Evolutionary conservation across 2,329 filamentous ascomycete genomes (phyloP), one percentile per base, ranked within the genome.

Genomic region (Fonsecaea monophora): DNA sequence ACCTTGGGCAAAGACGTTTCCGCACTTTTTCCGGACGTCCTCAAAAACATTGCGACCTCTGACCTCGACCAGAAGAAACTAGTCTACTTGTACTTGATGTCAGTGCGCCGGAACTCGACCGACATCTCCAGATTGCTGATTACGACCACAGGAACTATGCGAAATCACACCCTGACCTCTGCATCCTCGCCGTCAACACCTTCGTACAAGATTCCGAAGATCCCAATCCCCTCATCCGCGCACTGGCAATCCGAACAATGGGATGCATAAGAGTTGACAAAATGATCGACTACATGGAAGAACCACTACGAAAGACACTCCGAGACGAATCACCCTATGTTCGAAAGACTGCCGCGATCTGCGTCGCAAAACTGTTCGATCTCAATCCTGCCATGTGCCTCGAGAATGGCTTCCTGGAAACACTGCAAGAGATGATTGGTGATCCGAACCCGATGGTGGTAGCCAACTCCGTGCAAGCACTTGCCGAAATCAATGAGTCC

Each of bases 221-320:
- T 76, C 95, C 95, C 53, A 99, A 99, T 76, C 95, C 95, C 13
- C 86, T 99, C 30, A 92, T 99, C 75, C 86, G 95, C 84, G 95
- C 95, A 59, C 86, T 99, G 60, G 95, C 95, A 63, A 96, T 99
- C 78, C 88, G 95, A 74, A 99, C 95, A 38, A 99, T 99, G 95
- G 95, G 95, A 48, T 98, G 95, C 77, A 98, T 99, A 75, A 86
- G 95, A 64, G 95, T 99, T 64, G 95, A 98, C 74, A 99, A 99
- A 81, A 99, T 99, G 92, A 92, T 98, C 71, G 95, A 99, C 78
- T 99, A 99, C 79, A 98, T 99, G 94, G 95, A 98, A 79, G 95
- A 99, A 76, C 95, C 95, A 13, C 81, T 99, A 70, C 88, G 95
- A 74, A 99, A 99, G 82, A 99, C 95, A 12, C 83, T 99, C 72